Conservation (phyloP, 768 basidiomycete species). For the Termitomyces sp. region DNA sequence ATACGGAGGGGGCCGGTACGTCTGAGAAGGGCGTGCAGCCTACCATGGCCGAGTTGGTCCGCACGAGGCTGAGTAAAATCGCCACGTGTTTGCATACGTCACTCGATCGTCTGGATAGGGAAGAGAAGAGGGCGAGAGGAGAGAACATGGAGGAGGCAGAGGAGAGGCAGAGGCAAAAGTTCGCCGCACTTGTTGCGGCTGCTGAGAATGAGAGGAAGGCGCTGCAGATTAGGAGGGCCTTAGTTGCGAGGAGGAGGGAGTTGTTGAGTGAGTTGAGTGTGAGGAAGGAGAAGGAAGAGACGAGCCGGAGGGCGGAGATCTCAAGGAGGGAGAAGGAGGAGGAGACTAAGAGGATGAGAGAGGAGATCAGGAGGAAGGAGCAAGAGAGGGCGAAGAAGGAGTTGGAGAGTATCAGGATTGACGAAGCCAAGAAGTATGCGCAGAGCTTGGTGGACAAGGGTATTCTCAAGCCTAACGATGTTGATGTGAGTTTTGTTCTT, state of each 20-base stretch:
- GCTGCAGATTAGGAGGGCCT: conserved; percentile 67
- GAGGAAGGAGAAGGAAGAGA: conserved; percentile 86
- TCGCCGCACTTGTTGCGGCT: conserved; percentile 53
- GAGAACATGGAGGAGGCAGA: conserved; percentile 28
- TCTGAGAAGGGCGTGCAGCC: conserved; percentile 55
- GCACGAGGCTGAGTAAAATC: conserved; percentile 72
- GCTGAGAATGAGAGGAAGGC: conserved; percentile 73
- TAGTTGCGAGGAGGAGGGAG: conserved; percentile 83
- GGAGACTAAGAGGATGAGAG: conserved; percentile 51
- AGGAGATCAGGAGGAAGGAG: conserved; percentile 61
- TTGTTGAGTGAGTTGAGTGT: conserved; percentile 77
- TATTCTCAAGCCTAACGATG: conserved; percentile 54
- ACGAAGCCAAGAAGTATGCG: conserved; percentile 87
- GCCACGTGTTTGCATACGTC: conserved; percentile 70
- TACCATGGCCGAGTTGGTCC: conserved; percentile 63
- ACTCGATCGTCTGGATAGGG: conserved; percentile 44
- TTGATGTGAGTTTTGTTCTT: conserved; percentile 45
- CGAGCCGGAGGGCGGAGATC: conserved; percentile 68
- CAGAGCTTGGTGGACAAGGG: conserved; percentile 78
- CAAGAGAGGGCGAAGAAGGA: conserved; percentile 62
- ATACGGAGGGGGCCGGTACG: conserved; percentile 25
- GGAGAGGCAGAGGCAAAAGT: conserved; percentile 53
- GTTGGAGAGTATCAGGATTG: conserved; percentile 70
- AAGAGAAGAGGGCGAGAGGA: conserved; percentile 31
- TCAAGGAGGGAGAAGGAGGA: conserved; percentile 64